These are phyloP conservation scores for Baudoinia panamericana DNA, from an alignment of 495 filamentous ascomycete species.

Conservation along the genomic window DNA sequence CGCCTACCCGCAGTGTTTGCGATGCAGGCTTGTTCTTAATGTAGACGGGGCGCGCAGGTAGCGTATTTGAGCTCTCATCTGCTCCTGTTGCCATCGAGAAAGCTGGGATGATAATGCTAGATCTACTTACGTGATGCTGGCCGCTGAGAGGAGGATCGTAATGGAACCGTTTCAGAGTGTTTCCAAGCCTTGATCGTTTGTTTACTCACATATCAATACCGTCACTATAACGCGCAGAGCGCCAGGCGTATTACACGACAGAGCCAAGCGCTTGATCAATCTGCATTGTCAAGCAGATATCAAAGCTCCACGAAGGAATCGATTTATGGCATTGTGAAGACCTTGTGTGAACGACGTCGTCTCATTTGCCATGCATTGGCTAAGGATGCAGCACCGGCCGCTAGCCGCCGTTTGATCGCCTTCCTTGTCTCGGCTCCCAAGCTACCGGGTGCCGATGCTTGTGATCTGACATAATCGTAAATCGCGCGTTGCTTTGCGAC, in stretches of 20 bases:
- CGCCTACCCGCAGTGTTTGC: conserved; percentile 3
- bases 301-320: background rate
- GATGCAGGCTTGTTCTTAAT: conserved; percentile 12
- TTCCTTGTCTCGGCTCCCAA: too few relatives aligned
- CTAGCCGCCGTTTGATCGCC: too few relatives aligned
- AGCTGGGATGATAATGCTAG: background rate
- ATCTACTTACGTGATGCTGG: background rate
- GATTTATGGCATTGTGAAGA: background rate
- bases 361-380: too few relatives aligned
- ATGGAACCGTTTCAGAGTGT: background rate
- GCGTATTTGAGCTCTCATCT: conserved; percentile 4
- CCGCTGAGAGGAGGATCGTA: background rate
- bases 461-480: too few relatives aligned
- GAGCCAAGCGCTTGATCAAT: background rate
- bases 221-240: background rate
- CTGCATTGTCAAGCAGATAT: background rate
- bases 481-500: too few relatives aligned
- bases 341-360: too few relatives aligned
- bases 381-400: too few relatives aligned
- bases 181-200: background rate
- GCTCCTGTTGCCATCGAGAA: conserved; percentile 4
- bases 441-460: too few relatives aligned
- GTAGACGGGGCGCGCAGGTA: conserved; percentile 6
- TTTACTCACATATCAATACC: background rate
- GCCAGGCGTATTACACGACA: too few relatives aligned